phyloP scores from a whole-genome alignment of 768 basidiomycete species.

The Naematelia aurantialba region DNA sequence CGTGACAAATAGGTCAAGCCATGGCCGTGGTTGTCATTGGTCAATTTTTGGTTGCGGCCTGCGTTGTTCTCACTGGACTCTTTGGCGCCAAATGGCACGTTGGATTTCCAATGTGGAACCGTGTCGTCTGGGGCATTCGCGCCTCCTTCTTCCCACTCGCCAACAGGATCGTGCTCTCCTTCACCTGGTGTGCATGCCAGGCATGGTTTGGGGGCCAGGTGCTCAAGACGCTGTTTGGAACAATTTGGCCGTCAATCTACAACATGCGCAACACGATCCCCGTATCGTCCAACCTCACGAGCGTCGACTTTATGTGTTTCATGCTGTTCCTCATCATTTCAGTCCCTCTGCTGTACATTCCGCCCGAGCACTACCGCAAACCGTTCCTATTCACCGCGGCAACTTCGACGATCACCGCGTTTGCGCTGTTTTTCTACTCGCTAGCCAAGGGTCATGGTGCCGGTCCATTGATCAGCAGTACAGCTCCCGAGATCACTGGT shows the following conservation, averaged over 20 bases:
- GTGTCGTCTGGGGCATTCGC: slow-evolving; percentile 33
- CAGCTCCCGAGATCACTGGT: slow-evolving; percentile 16
- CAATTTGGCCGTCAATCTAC: slow-evolving; percentile 12
- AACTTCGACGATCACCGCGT: slow-evolving; percentile 22
- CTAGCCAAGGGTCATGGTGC: slow-evolving; percentile 24
- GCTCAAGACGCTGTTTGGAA: slow-evolving; percentile 22
- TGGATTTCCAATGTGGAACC: slow-evolving; percentile 43
- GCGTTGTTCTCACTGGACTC: slow-evolving; percentile 30
- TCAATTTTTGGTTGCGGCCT: slow-evolving; percentile 19
- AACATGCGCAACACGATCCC: slow-evolving; percentile 36
- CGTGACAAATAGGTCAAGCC: slow-evolving; percentile 24
- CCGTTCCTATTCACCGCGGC: slow-evolving; percentile 30
- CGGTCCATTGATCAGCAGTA: slow-evolving; percentile 31
- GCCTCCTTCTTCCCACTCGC: slow-evolving; percentile 18
- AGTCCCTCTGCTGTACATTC: slow-evolving; percentile 28
- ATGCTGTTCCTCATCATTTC: slow-evolving; percentile 34
- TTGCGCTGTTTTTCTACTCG: slow-evolving; percentile 36
- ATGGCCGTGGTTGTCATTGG: slow-evolving; percentile 30
- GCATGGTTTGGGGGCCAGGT: slow-evolving; percentile 32
- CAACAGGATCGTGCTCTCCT: slow-evolving; percentile 15
- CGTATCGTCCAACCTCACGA: slow-evolving; percentile 28
- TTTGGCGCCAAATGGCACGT: slow-evolving; percentile 42
- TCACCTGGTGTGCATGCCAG: slow-evolving; percentile 26
- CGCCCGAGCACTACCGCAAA: slow-evolving; percentile 38
- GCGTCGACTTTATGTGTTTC: slow-evolving; percentile 38